Conservation (phyloP, 352 stramenopile species). For the Phytophthora pinifolia region DNA sequence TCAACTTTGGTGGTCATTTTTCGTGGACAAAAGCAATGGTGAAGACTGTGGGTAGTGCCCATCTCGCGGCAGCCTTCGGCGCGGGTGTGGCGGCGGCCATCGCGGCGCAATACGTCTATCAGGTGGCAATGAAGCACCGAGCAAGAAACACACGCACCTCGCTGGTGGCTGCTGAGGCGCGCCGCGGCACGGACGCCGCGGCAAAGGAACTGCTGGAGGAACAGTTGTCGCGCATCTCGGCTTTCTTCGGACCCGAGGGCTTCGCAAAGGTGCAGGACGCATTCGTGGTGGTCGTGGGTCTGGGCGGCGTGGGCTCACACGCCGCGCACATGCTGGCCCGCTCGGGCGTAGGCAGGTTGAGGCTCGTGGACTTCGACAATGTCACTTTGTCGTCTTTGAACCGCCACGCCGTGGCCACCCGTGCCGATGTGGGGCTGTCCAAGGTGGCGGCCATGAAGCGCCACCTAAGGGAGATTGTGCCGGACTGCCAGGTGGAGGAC, state of each 20-base stretch:
- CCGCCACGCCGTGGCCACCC: constrained; percentile 96
- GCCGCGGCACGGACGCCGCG: constrained; percentile 36
- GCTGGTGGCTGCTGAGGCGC: background rate
- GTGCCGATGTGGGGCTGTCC: constrained; percentile 94
- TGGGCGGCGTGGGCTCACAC: constrained; percentile 97
- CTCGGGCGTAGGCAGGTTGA: constrained; percentile 92
- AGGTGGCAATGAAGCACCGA: constrained; percentile 31
- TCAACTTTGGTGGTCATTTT: constrained; percentile 4
- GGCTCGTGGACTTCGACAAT: constrained; percentile 99
- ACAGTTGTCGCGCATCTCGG: constrained; percentile 91
- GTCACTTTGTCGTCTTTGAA: constrained; percentile 99
- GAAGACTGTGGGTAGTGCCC: constrained; percentile 31
- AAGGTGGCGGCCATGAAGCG: constrained; percentile 92
- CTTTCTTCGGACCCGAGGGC: constrained; percentile 95
- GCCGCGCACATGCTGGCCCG: constrained; percentile 97
- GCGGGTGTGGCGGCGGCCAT: constrained; percentile 50
- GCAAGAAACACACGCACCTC: background rate
- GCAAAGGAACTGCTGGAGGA: constrained; percentile 65
- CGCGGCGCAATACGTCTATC: constrained; percentile 44
- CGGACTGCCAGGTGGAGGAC: constrained; percentile 87
- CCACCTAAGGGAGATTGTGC: constrained; percentile 70
- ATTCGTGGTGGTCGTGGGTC: constrained; percentile 95
- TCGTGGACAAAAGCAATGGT: constrained; percentile 40
- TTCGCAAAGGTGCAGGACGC: constrained; percentile 88
- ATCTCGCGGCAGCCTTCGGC: constrained; percentile 58